Conservation (phyloP, 176 grass and related monocot species). For the Musa troglodytarum region DNA sequence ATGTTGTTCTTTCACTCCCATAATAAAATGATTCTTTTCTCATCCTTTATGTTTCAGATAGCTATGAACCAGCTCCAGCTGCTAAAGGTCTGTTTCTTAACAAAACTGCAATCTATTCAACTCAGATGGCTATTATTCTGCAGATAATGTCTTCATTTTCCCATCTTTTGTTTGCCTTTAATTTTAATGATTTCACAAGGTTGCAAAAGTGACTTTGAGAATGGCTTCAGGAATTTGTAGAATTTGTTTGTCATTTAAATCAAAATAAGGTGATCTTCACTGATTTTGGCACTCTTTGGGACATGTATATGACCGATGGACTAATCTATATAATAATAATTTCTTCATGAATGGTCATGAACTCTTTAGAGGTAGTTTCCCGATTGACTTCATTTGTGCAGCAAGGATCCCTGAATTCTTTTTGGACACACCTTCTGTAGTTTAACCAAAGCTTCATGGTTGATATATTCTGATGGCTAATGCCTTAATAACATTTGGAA, state of each 20-base stretch:
- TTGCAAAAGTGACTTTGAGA: not conserved
- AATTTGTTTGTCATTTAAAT: too few species aligned
- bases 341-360: not conserved
- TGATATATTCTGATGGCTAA: too few species aligned
- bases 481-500: too few species aligned
- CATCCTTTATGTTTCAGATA: constrained; percentile 26
- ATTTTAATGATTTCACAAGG: not conserved
- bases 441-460: too few species aligned
- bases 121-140: not conserved
- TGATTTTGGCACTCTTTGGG: not conserved
- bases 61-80: constrained; percentile 19
- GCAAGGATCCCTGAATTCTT: too few species aligned
- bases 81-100: constrained; percentile 39
- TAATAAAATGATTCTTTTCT: not conserved
- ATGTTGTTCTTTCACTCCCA: not conserved
- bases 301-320: not conserved
- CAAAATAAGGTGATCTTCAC: not conserved
- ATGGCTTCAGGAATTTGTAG: too few species aligned
- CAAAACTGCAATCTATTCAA: not conserved
- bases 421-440: too few species aligned
- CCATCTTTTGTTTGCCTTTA: not conserved
- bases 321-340: not conserved
- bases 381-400: too few species aligned
- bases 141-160: not conserved
- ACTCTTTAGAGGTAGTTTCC: too few species aligned